Percentiles rank a stretch among this genome's conserved stretches.
phyloP scores from a whole-genome alignment of 2,329 filamentous ascomycete species.

The Neoarthrinium moseri region DNA sequence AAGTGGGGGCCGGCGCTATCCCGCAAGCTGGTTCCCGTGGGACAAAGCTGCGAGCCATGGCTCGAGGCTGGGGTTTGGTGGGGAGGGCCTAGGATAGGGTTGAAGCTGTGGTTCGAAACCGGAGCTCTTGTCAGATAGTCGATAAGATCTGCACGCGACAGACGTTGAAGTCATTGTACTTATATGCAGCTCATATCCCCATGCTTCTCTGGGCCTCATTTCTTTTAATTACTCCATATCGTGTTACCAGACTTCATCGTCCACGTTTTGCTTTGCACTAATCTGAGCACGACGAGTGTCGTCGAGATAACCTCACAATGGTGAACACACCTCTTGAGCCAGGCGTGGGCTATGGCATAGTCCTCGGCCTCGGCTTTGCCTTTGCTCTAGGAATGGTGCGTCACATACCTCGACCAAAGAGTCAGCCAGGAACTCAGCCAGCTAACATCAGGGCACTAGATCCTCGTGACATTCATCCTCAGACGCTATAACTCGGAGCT shows the following conservation, averaged over 20 bases:
- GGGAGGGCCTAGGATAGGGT: neutral
- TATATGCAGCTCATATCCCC: too few relatives aligned
- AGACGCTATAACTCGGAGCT: constrained; percentile 56
- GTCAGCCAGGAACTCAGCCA: too few relatives aligned
- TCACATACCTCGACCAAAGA: neutral
- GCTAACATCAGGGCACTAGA: neutral
- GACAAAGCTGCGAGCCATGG: constrained; percentile 12
- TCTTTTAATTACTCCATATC: too few relatives aligned
- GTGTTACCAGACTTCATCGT: too few relatives aligned
- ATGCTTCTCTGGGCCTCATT: too few relatives aligned
- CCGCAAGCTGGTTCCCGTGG: constrained; percentile 12
- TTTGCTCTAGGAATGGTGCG: constrained; percentile 70
- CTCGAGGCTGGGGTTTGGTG: neutral
- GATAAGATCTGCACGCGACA: neutral
- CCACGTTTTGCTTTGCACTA: too few relatives aligned
- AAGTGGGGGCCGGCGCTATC: constrained; percentile 15
- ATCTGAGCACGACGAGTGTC: too few relatives aligned
- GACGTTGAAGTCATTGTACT: neutral
- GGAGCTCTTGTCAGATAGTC: constrained; percentile 9
- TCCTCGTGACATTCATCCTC: constrained; percentile 31
- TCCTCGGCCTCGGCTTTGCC: constrained; percentile 70
- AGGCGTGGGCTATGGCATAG: constrained; percentile 74
- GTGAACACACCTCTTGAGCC: constrained; percentile 45
- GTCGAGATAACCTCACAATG: constrained; percentile 18
- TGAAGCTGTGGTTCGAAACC: constrained; percentile 8